Evolutionary conservation across 2,329 filamentous ascomycete genomes (phyloP).

Genomic region (Gremmenia infestans): DNA sequence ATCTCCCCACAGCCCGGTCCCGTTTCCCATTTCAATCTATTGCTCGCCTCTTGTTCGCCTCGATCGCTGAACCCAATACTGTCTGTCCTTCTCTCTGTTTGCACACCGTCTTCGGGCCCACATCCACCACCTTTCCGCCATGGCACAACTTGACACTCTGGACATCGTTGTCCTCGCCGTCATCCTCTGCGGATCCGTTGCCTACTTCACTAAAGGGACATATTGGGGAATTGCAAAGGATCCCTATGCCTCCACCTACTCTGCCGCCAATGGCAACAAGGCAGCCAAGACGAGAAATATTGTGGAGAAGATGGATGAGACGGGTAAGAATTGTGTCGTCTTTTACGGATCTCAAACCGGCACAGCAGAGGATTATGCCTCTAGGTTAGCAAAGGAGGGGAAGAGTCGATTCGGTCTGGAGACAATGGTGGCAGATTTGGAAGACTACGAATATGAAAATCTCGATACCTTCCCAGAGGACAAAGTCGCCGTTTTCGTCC

Average conservation of each 20-base stretch:
- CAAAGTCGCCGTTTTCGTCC: slow-evolving; percentile 89
- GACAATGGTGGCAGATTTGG: slow-evolving; percentile 96
- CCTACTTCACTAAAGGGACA: slow-evolving; percentile 97
- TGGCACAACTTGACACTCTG: slow-evolving; percentile 95
- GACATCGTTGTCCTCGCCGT: slow-evolving; percentile 86
- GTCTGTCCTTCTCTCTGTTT: background rate
- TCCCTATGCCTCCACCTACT: slow-evolving; percentile 74
- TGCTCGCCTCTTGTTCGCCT: background rate
- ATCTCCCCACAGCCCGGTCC: too few species aligned
- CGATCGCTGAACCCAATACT: background rate
- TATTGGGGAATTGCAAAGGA: slow-evolving; percentile 88
- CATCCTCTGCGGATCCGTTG: slow-evolving; percentile 79
- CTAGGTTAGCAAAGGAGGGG: slow-evolving; percentile 92
- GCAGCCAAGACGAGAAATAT: slow-evolving; percentile 86
- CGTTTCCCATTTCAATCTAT: background rate
- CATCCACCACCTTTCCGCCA: slow-evolving; percentile 34
- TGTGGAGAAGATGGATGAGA: slow-evolving; percentile 92
- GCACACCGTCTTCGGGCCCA: background rate
- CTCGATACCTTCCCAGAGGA: slow-evolving; percentile 83
- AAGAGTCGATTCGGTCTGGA: slow-evolving; percentile 93
- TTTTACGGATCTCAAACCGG: slow-evolving; percentile 99
- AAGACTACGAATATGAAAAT: slow-evolving; percentile 96
- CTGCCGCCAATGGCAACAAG: slow-evolving; percentile 65
- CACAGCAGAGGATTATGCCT: slow-evolving; percentile 97
- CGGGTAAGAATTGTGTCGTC: slow-evolving; percentile 93